A percentile compares a stretch with the other conserved stretches of the same genome.
These are phyloP conservation scores for Pseudogymnoascus sp. DNA, from an alignment of 2,329 filamentous ascomycete genomes.

Conservation along the genomic window DNA sequence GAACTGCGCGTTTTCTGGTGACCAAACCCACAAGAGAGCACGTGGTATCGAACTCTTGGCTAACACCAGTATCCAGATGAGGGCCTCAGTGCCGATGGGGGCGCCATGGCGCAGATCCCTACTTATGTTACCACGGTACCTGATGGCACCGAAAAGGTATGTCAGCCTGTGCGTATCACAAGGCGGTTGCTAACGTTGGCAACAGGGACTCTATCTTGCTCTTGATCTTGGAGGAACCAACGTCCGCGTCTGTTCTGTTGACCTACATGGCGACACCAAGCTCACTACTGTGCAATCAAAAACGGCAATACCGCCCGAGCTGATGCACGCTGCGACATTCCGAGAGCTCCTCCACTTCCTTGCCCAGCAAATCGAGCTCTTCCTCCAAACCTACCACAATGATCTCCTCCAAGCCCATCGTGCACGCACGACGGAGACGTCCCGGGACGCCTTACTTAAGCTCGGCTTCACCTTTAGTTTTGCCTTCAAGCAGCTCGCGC, in stretches of 20 bases:
- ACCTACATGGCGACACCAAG: constrained; percentile 87
- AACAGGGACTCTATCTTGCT: constrained; percentile 78
- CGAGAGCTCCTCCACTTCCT: constrained; percentile 87
- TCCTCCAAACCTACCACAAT: constrained; percentile 78
- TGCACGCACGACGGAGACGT: constrained; percentile 53
- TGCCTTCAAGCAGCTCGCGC: constrained; percentile 85
- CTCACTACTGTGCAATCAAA: constrained; percentile 92
- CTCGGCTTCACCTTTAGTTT: constrained; percentile 99
- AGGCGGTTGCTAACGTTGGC: constrained; percentile 11
- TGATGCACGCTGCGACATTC: constrained; percentile 84
- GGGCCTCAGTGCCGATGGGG: constrained; percentile 68
- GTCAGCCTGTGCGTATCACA: constrained; percentile 6
- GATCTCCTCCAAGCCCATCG: constrained; percentile 73
- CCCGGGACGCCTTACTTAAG: constrained; percentile 71
- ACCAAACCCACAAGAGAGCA: not conserved
- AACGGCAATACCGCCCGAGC: constrained; percentile 76
- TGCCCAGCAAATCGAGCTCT: constrained; percentile 82
- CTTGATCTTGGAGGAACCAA: constrained; percentile 98
- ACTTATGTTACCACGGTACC: constrained; percentile 94
- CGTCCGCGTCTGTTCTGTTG: constrained; percentile 93
- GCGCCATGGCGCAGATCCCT: constrained; percentile 88
- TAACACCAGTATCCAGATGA: constrained; percentile 49
- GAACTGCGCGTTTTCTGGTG: constrained; percentile 32
- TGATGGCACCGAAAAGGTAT: constrained; percentile 94
- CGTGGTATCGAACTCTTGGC: not conserved